These are phyloP conservation scores for Leishmania arabica DNA, from an alignment of 208 protist species.

Conservation along the genomic window DNA sequence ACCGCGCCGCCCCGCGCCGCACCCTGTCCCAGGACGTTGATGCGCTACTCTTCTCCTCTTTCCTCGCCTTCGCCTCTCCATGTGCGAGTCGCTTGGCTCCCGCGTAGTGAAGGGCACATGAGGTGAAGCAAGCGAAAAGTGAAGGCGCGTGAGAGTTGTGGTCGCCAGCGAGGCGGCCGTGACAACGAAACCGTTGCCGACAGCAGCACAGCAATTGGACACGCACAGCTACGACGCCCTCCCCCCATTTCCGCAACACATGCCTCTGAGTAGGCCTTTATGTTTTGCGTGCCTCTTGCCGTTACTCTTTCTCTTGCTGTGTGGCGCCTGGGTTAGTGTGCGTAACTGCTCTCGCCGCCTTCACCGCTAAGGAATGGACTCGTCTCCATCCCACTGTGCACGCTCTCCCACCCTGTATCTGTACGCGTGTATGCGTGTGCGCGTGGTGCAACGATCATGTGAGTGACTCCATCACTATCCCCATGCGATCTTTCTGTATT, in stretches of 20 bases:
- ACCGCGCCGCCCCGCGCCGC: not conserved
- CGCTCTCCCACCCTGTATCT: too few relatives aligned
- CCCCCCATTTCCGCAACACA: not conserved
- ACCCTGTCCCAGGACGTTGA: not conserved
- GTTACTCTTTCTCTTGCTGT: not conserved
- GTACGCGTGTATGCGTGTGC: not conserved
- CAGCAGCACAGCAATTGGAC: not conserved
- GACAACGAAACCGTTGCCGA: not conserved
- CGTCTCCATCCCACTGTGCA: not conserved
- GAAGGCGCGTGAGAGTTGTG: not conserved
- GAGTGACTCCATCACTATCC: not conserved
- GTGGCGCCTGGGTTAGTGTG: not conserved
- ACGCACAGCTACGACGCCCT: not conserved
- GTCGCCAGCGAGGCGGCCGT: not conserved
- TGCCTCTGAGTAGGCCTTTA: not conserved
- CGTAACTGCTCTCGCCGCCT: not conserved
- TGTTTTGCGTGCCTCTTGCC: not conserved
- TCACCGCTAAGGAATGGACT: not conserved
- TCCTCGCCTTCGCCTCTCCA: not conserved
- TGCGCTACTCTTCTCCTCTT: not conserved
- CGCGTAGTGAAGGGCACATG: not conserved
- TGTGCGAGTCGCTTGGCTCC: not conserved
- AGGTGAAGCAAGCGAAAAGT: not conserved
- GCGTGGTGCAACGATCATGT: not conserved
- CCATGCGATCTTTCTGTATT: not conserved